Evolutionary conservation across 768 basidiomycete genomes (phyloP).

Genomic region (Baorangia bicolor): DNA sequence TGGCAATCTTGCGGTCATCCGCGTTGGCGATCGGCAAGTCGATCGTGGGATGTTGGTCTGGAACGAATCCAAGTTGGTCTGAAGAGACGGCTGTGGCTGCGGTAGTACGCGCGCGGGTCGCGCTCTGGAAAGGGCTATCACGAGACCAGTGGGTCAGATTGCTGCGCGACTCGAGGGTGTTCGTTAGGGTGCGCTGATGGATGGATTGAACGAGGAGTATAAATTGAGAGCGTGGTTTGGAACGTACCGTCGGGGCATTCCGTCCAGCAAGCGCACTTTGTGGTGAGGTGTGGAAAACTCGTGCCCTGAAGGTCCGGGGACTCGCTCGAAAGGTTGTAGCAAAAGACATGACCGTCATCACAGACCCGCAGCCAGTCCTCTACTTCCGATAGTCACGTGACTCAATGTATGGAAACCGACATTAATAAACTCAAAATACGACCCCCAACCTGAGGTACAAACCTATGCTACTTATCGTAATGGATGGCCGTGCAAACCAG

Average conservation of each 20-base stretch:
- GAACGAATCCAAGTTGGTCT: constrained; percentile 29
- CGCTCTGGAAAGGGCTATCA: neutral
- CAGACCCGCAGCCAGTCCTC: no score
- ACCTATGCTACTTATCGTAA: no score
- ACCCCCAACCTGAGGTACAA: no score
- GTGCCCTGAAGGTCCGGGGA: neutral
- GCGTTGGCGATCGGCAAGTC: constrained; percentile 54
- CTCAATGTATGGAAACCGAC: no score
- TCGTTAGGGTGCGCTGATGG: neutral
- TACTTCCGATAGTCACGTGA: neutral
- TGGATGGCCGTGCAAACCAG: no score
- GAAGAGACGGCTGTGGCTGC: constrained; percentile 20
- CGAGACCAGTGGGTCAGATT: neutral
- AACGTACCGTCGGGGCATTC: neutral
- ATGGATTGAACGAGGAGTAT: neutral
- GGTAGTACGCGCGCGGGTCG: constrained; percentile 3
- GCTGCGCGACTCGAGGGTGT: neutral
- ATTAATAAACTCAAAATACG: no score
- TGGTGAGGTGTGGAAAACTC: neutral
- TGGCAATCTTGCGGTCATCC: constrained; percentile 59
- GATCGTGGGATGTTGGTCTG: constrained; percentile 9
- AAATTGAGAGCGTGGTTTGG: neutral
- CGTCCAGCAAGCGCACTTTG: neutral
- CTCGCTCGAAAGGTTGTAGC: neutral
- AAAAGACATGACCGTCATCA: constrained; percentile 2